Conservation (phyloP, 2,329 filamentous ascomycete genomes). For the Fusarium newnesense region DNA sequence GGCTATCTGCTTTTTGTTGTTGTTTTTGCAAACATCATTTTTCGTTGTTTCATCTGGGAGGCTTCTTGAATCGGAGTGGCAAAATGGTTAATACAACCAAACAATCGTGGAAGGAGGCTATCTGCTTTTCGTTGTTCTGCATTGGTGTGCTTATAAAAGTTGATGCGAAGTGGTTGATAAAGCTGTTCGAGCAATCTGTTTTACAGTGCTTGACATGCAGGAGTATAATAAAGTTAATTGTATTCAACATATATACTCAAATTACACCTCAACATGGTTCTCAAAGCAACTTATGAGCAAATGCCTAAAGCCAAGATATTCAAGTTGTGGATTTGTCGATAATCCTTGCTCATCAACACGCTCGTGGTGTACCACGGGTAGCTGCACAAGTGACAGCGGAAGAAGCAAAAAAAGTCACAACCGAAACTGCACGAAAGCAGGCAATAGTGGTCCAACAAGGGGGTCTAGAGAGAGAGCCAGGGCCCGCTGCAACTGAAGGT, state of each 20-base stretch:
- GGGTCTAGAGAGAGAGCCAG: neutral
- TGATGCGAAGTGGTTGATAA: neutral
- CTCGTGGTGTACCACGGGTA: conserved; percentile 1
- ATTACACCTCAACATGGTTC: neutral
- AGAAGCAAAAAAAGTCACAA: conserved; percentile 39
- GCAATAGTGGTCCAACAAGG: conserved; percentile 9
- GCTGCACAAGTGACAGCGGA: conserved; percentile 36
- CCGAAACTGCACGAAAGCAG: conserved; percentile 20
- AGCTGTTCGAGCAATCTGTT: neutral
- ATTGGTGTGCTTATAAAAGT: conserved; percentile 14
- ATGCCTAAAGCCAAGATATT: neutral
- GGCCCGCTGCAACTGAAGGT: conserved; percentile 2
- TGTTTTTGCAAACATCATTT: conserved; percentile 4
- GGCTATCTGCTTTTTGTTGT: conserved; percentile 30
- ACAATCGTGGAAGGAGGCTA: conserved; percentile 23
- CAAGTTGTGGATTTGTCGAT: neutral
- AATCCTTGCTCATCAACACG: neutral
- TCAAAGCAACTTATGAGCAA: neutral
- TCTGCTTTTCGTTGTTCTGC: conserved; percentile 14
- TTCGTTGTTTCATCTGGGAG: conserved; percentile 16
- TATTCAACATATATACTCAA: conserved; percentile 27
- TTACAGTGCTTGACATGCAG: neutral
- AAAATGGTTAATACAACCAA: conserved; percentile 16
- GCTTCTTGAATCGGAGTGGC: neutral
- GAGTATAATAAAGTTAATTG: conserved; percentile 18